Evolutionary conservation across 2,329 filamentous ascomycete genomes (phyloP), one percentile per base, ranked within the genome.

Genomic region (Blastomyces emzantsi): DNA sequence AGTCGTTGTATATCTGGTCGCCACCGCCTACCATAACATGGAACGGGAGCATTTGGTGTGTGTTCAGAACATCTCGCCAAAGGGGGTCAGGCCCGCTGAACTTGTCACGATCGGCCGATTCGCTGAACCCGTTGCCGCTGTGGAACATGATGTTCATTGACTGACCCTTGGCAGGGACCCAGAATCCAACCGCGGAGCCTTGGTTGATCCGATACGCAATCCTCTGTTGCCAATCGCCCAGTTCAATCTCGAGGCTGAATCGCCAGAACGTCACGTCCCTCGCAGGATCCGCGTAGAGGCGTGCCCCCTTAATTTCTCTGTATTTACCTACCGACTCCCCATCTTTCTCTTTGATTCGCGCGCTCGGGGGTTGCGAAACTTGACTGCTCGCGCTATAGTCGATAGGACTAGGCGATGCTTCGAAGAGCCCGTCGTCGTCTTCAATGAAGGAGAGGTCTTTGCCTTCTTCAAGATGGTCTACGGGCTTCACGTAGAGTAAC

Each of bases 91-190:
- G 94, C 0, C 94, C 94, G 71, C 88, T 94, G 73, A 97, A 88
- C 56, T 87, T 82, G 72, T 95, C 83, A 0, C 91, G 79, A 66
- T 96, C 87, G 30, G 90, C 89, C 63, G 85, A 88, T 61, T 88
- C 75, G 69, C 90, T 93, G 79, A 99, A 99, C 1, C 95, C 94
- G 74, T 99, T 99, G 79, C 94, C 96, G 73, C 90, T 96, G 78
- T 97, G 85, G 78, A 97, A 99, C 92, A 97, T 96, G 73, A 97
- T 90, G 77, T 97, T 97, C 94, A 99, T 99, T 2, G 89, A 85
- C 73, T 96, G 83, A 19, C 86, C 88, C 60, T 82, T 84, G 41
- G 88, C 89, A 5, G 95, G 94, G 0, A 99, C 91, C 93, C 94
- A 99, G 74, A 99, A 99, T 1, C 89, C 90, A 61, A 90, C 87